Base-by-base conservation (phyloP, 257 asterid species). In the Solanum chaucha region DNA sequence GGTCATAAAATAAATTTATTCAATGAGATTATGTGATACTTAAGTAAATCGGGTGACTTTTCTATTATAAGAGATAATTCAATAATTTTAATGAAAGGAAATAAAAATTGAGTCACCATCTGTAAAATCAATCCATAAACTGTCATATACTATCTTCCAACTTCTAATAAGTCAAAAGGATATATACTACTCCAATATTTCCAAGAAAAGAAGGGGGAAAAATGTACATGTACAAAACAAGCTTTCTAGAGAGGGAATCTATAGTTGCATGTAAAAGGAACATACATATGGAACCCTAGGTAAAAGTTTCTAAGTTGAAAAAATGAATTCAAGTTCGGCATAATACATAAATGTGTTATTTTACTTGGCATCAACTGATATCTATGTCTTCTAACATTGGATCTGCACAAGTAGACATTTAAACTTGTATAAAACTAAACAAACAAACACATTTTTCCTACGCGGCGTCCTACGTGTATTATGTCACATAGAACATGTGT, bases 351-450 rank as follows among this genome's bases (percentile, higher is more conserved):
- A 51, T 51, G 10, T 51, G 61, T 51, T 51, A 2, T 51, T 51
- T 51, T 17, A 51, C 1, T 51, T 51, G 0, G 9, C 0, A 3
- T 51, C 3, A 51, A 6, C 4, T 17, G 7, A 51, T 0, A 17
- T 51, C 0, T 17, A 51, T 51, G n/a, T 17, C 1, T 17, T 51
- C 1, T 17, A 5, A 51, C 4, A 0, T 15, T 51, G 0, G n/a
- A 17, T 51, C 4, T 51, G 61, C 4, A 1, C 9, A 51, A 51
- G 0, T 51, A 51, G 4, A 0, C 9, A 51, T 51, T 51, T 51
- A 51, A 17, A 2, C 10, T 51, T 6, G 22, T 51, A 51, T 17
- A 51, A 51, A 51, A 51, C 2, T 48, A 48, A 48, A 48, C 8
- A 51, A 51, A 0, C n/a, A 17, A 0, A 51, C n/a, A 51, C 58